phyloP scores from a whole-genome alignment of 2,329 filamentous ascomycete species.

The Hortaea werneckii region DNA sequence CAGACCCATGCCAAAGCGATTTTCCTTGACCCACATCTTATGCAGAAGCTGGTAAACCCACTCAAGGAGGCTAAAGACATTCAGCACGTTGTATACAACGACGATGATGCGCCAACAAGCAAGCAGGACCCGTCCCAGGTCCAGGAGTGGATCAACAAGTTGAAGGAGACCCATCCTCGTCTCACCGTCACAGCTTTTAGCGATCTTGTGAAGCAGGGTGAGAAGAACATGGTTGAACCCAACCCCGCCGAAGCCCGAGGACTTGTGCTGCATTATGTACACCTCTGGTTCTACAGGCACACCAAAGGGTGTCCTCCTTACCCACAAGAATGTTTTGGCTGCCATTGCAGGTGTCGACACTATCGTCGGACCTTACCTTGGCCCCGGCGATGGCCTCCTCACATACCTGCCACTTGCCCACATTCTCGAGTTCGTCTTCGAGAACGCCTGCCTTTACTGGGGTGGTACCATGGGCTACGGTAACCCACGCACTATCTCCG shows the following conservation, averaged over 20 bases:
- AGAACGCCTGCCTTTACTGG: conserved; percentile 81
- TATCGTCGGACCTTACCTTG: conserved; percentile 68
- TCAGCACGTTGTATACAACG: conserved; percentile 50
- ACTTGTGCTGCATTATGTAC: conserved; percentile 71
- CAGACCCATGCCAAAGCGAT: conserved; percentile 75
- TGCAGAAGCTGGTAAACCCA: conserved; percentile 43
- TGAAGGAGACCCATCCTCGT: conserved; percentile 44
- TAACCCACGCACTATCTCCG: conserved; percentile 78
- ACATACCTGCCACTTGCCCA: conserved; percentile 92
- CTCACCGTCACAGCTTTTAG: conserved; percentile 46
- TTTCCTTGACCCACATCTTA: conserved; percentile 74
- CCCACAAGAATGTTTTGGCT: conserved; percentile 69
- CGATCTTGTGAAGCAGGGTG: conserved; percentile 43
- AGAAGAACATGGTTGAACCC: conserved; percentile 60
- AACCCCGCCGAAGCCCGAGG: conserved; percentile 60
- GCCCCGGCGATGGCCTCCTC: conserved; percentile 66
- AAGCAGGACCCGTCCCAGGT: conserved; percentile 33
- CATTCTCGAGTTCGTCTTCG: conserved; percentile 92
- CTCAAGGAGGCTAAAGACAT: conserved; percentile 47
- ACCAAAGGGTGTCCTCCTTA: conserved; percentile 79
- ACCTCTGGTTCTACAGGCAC: conserved; percentile 84
- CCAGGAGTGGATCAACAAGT: conserved; percentile 43
- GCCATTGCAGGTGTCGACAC: conserved; percentile 71
- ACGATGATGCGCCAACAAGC: conserved; percentile 30
- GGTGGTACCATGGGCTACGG: conserved; percentile 91